Evolutionary conservation across 805 yeast species (phyloP).

Genomic region (Metschnikowia reukaufii): DNA sequence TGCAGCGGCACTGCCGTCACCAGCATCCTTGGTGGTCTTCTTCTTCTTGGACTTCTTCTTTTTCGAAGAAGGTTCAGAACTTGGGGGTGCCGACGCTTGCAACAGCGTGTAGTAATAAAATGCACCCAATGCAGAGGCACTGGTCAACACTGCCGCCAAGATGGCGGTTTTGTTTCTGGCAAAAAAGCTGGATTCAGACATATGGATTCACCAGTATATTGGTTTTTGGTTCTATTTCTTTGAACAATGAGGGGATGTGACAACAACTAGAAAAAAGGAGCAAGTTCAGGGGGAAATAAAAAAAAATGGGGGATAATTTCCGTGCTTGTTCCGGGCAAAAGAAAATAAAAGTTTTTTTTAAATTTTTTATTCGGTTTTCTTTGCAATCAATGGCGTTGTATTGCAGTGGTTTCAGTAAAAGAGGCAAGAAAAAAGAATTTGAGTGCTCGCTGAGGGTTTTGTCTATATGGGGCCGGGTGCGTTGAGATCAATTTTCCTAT

Average conservation of each 20-base stretch:
- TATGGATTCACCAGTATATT: slow-evolving; percentile 1
- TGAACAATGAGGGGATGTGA: not conserved
- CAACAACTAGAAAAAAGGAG: not conserved
- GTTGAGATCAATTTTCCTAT: slow-evolving; percentile 2
- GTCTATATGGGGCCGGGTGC: not conserved
- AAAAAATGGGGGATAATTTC: not conserved
- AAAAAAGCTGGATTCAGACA: slow-evolving; percentile 36
- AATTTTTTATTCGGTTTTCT: not conserved
- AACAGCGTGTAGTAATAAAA: slow-evolving; percentile 47
- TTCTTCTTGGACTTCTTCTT: slow-evolving; percentile 47
- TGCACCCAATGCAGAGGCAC: slow-evolving; percentile 64
- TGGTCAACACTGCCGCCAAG: slow-evolving; percentile 61
- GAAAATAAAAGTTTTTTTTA: not conserved
- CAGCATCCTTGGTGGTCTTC: slow-evolving; percentile 38
- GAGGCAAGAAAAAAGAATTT: not conserved
- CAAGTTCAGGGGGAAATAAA: not conserved
- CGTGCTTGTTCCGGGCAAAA: too few species aligned
- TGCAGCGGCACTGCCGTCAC: slow-evolving; percentile 12
- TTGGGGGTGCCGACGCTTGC: slow-evolving; percentile 17
- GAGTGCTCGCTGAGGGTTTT: not conserved
- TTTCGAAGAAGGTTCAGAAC: slow-evolving; percentile 20
- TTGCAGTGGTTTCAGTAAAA: not conserved
- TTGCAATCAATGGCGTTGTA: slow-evolving; percentile 1
- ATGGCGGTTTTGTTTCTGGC: slow-evolving; percentile 62
- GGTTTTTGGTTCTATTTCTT: not conserved